Evolutionary conservation across 1,284 basidiomycete species (phyloP), one percentile per base, ranked within the genome.

Genomic region (Inonotus obliquus): DNA sequence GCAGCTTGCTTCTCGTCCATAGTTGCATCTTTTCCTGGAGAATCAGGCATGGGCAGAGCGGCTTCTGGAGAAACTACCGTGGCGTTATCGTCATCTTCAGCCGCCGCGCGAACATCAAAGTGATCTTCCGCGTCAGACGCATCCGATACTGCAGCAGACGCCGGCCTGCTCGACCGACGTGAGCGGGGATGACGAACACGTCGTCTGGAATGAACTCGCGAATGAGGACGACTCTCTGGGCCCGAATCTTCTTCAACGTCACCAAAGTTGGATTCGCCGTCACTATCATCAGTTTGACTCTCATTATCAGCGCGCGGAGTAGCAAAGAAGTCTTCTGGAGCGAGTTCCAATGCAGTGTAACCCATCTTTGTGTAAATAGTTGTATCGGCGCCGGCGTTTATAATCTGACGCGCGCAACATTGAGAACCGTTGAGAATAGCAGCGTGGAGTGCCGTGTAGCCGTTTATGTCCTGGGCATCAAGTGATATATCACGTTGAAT

Each of bases 371-470:
- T 87, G 29, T 90, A 87, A 53, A 94, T 81, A 67, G 91, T 87
- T 48, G 81, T 74, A 61, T 92, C 86, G 0, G 96, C 96, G 14
- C 94, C 94, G 29, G 86, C 91, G 14, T 83, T 77, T 14, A 97
- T 70, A 32, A 99, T 78, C 3, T 88, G 74, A 44, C 81, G 77
- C 0, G 85, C 83, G 70, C 92, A 94, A 10, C 82, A 79, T 49
- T 79, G 75, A 21, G 89, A 86, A 25, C 83, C 83, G 19, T 80
- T 80, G 47, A 96, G 76, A 0, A 86, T 89, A 14, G 95, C 92
- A 70, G 96, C 89, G 71, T 96, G 93, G 39, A 98, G 77, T 0
- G 96, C 86, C 0, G 96, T 98, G 70, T 83, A 94, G 5, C 96
- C 96, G 71, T 94, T 97, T 63, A 83, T 80, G 74, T 99, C 97